Evolutionary conservation across 306 rosid species (phyloP).

Genomic region (Corylus heterophylla): DNA sequence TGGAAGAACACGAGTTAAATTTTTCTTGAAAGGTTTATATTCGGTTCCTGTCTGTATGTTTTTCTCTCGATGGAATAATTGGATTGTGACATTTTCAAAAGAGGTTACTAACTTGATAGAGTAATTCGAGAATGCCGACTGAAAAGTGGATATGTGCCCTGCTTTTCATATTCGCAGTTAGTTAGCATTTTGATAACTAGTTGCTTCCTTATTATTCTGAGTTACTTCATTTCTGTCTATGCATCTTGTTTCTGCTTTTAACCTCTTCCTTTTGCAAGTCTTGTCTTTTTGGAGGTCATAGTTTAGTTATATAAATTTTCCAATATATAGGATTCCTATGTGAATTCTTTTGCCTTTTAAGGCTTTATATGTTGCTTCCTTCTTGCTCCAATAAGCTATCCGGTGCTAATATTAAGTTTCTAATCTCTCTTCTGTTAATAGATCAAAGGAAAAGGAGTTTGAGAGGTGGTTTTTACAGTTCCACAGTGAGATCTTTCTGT

Average conservation of each 20-base stretch:
- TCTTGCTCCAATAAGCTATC: constrained; percentile 26
- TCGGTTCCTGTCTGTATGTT: neutral
- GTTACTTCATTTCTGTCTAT: neutral
- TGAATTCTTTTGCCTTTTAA: neutral
- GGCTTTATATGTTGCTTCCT: constrained; percentile 4
- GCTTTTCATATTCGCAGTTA: neutral
- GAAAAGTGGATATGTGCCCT: constrained; percentile 13
- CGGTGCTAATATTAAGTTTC: constrained; percentile 20
- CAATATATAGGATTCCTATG: constrained; percentile 3
- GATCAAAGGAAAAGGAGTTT: constrained; percentile 45
- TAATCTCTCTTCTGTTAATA: constrained; percentile 29
- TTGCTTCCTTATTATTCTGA: neutral
- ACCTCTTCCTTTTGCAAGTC: neutral
- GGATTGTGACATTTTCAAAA: neutral
- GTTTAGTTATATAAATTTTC: constrained; percentile 1
- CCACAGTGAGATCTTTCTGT: constrained; percentile 35
- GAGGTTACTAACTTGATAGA: neutral
- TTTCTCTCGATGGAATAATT: neutral
- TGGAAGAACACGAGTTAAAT: neutral
- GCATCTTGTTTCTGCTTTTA: constrained; percentile 9
- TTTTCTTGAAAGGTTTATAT: neutral
- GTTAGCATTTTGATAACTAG: neutral
- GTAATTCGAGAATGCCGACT: constrained; percentile 4
- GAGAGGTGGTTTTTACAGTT: constrained; percentile 21
- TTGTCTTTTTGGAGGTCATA: neutral